Evolutionary conservation across 129 eudicot species (phyloP), one percentile per base, ranked within the genome.

Genomic region (Heracleum sosnowskyi): DNA sequence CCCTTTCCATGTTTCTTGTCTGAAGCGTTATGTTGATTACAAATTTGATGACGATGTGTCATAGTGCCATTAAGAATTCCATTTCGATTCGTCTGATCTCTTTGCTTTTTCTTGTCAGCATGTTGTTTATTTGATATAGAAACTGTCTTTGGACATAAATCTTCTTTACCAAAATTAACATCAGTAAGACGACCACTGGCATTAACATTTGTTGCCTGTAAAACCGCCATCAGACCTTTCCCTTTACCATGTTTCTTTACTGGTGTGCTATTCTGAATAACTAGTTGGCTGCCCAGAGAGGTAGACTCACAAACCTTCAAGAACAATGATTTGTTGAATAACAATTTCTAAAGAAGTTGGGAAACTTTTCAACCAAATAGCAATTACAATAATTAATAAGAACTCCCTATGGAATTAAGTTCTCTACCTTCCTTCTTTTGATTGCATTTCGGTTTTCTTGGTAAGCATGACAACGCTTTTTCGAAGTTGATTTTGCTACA

Each of bases 151-250:
- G 45, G 45, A 8, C 12, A 1, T 1, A 41, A 11, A 41, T 41
- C 15, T 11, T 15, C 46, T 42, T 42, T 15, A 42, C 46, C 46
- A 42, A 42, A 42, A 42, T 42, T 42, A 42, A 42, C 46, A 42
- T 42, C 46, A 42, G 46, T 42, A 11, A 42, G 46, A 42, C 46
- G 46, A 0, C 11, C 28, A 75, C 81, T 78, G 80, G 78, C 75
- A 78, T 36, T 29, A 35, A 80, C 86, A 78, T 87, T 82, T 79
- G 77, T 82, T 74, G 76, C 78, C 26, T 82, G 86, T 81, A 81
- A 84, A 82, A 87, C 90, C 47, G 93, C 82, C 94, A 95, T 93
- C 80, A 93, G 81, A 78, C 96, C 97, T 93, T 93, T 93, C 55
- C 98, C 98, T 70, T 86, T 77, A 68, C 98, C 97, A 87, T 93